Conservation (phyloP, 495 filamentous ascomycete genomes). For the Aspergillus haitiensis region DNA sequence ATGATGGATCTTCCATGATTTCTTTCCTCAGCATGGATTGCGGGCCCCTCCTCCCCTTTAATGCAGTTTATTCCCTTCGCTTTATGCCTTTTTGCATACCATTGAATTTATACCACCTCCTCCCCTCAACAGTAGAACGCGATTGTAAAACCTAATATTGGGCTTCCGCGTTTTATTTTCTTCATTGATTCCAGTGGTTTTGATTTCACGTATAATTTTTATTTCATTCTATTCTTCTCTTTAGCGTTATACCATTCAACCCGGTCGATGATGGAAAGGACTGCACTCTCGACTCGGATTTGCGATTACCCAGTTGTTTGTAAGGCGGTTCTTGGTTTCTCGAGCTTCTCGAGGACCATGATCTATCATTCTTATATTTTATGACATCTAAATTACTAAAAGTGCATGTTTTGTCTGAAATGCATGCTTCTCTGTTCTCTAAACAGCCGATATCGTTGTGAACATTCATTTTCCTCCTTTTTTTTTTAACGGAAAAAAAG, state of each 20-base stretch:
- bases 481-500: neutral
- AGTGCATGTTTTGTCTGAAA: slow-evolving; percentile 9
- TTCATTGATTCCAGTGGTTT: slow-evolving; percentile 2
- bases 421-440: neutral
- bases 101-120: slow-evolving; percentile 8
- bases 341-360: slow-evolving; percentile 16
- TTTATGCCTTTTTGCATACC: slow-evolving; percentile 18
- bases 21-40: slow-evolving; percentile 13
- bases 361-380: slow-evolving; percentile 5
- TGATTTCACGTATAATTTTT: slow-evolving; percentile 1
- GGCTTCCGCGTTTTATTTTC: neutral
- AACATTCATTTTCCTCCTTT: neutral
- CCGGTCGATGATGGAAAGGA: neutral
- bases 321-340: slow-evolving; percentile 1
- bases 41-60: slow-evolving; percentile 5
- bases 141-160: slow-evolving; percentile 14
- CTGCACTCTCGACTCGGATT: neutral
- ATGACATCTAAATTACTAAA: slow-evolving; percentile 17
- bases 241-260: slow-evolving; percentile 9
- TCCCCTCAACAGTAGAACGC: slow-evolving; percentile 10
- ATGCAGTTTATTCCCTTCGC: slow-evolving; percentile 21
- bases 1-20: slow-evolving; percentile 21
- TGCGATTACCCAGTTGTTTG: neutral
- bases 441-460: neutral
- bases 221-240: slow-evolving; percentile 3